A percentile compares a stretch with the other conserved stretches of the same genome.
These are phyloP conservation scores for Candida railenensis DNA, from an alignment of 805 yeast genomes.

Conservation along the genomic window DNA sequence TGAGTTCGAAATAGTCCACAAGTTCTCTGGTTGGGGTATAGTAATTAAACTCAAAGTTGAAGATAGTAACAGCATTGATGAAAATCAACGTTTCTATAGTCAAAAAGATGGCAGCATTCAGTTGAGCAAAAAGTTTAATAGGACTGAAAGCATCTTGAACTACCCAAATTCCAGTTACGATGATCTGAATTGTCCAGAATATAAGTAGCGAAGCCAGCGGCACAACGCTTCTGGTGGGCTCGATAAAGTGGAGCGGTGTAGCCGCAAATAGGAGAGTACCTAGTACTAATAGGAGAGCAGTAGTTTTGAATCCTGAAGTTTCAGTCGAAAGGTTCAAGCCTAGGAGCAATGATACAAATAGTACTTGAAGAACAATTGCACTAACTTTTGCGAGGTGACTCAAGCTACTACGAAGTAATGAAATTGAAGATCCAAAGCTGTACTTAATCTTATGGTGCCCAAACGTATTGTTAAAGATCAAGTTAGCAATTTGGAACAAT, in stretches of 20 bases:
- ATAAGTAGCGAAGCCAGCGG: constrained; percentile 38
- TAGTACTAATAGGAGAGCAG: background rate
- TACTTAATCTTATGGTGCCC: constrained; percentile 18
- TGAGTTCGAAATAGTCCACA: constrained; percentile 15
- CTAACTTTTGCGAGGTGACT: constrained; percentile 15
- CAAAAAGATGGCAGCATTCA: constrained; percentile 1
- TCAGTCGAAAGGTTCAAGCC: background rate
- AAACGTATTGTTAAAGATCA: constrained; percentile 11
- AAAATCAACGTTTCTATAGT: constrained; percentile 14
- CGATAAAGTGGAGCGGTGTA: constrained; percentile 37
- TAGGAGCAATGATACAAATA: constrained; percentile 4
- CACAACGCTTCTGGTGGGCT: constrained; percentile 36
- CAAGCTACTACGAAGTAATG: constrained; percentile 16
- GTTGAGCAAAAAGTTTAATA: constrained; percentile 3
- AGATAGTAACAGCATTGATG: constrained; percentile 15
- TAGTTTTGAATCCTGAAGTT: background rate
- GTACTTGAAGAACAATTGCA: constrained; percentile 15
- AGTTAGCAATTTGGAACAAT: constrained; percentile 10
- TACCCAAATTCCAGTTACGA: constrained; percentile 9
- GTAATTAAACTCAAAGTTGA: constrained; percentile 14
- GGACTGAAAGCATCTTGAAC: constrained; percentile 19
- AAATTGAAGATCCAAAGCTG: constrained; percentile 17
- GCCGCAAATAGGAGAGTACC: background rate
- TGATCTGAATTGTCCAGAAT: constrained; percentile 33
- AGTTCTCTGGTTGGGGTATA: constrained; percentile 21